Evolutionary conservation across 495 filamentous ascomycete species (phyloP).

Genomic region (Hyaloscypha bicolor): DNA sequence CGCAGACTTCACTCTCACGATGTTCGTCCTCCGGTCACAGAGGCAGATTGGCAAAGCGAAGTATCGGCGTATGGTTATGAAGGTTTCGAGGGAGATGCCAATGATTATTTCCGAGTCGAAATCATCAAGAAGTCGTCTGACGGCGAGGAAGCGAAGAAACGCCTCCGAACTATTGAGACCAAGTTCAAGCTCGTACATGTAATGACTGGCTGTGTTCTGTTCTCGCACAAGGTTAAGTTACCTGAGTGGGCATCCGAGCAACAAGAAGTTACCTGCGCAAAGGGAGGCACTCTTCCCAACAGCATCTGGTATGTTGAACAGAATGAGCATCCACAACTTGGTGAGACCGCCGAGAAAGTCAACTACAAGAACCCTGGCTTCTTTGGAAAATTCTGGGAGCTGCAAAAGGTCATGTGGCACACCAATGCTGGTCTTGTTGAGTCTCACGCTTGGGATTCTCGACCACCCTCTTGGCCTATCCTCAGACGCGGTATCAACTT

Average conservation of each 20-base stretch:
- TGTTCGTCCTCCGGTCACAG: slow-evolving; percentile 93
- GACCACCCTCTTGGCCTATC: slow-evolving; percentile 91
- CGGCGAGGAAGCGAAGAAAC: slow-evolving; percentile 71
- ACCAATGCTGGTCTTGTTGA: slow-evolving; percentile 97
- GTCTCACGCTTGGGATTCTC: slow-evolving; percentile 97
- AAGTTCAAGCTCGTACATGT: slow-evolving; percentile 94
- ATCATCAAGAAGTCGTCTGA: slow-evolving; percentile 91
- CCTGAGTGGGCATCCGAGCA: slow-evolving; percentile 97
- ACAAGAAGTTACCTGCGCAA: slow-evolving; percentile 97
- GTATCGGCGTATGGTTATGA: slow-evolving; percentile 97
- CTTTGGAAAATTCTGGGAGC: slow-evolving; percentile 97
- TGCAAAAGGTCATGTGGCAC: slow-evolving; percentile 99
- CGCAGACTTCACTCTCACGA: slow-evolving; percentile 96
- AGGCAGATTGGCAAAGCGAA: slow-evolving; percentile 98
- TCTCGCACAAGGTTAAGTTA: slow-evolving; percentile 98
- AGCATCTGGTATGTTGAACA: slow-evolving; percentile 94
- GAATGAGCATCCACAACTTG: slow-evolving; percentile 79
- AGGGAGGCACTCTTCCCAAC: slow-evolving; percentile 89
- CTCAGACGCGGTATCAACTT: slow-evolving; percentile 97
- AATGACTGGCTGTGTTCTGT: slow-evolving; percentile 95
- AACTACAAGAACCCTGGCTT: slow-evolving; percentile 96
- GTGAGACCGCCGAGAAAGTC: slow-evolving; percentile 79
- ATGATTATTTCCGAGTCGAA: slow-evolving; percentile 92
- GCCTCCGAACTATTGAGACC: slow-evolving; percentile 90
- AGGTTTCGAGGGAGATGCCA: slow-evolving; percentile 95